Base-by-base conservation (phyloP, 768 basidiomycete species). In the Amanita muscaria region DNA sequence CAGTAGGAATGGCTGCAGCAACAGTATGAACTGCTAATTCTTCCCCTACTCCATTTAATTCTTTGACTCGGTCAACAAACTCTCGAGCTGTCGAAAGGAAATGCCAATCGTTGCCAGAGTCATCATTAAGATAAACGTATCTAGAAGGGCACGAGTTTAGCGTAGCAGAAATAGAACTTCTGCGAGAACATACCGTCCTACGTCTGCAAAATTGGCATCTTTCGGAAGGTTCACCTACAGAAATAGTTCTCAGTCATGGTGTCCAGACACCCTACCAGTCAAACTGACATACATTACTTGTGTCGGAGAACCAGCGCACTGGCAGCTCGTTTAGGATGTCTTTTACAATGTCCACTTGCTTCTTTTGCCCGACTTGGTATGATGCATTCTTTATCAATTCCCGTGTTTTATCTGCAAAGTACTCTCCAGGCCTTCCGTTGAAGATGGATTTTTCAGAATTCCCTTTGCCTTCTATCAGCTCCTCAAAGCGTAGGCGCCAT, bases 281-380 rank as follows among this genome's bases (percentile, higher is more conserved):
- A 38, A 7, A 12, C 7, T 27, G 14, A 62, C 80, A 51, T 48
- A 84, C 83, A 46, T 83, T 61, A 42, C 74, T 24, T 0, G 25
- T 56, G 24, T 73, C 64, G 8, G 72, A 70, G 22, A 80, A 66
- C 80, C 80, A 87, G 47, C 74, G 67, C 4, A 81, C 58, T 0
- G 83, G 76, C 30, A 82, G 47, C 21, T 69, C 55, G 49, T 86
- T 81, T 53, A 83, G 72, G 16, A 87, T 82, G 51, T 87, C 79
- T 32, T 64, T 65, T 5, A 86, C 72, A 29, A 87, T 69, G 54
- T 88, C 81, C 16, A 85, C 57, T 40, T 59, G 66, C 24, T 50
- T 61, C 14, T 49, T 44, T 12, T 43, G 38, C 12, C 58, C 50
- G 4, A 59, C 64, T 11, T 58, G 56, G 37, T 68, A 62, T 2